Evolutionary conservation across 2,329 filamentous ascomycete genomes (phyloP).

Genomic region (Claviceps digitariae): DNA sequence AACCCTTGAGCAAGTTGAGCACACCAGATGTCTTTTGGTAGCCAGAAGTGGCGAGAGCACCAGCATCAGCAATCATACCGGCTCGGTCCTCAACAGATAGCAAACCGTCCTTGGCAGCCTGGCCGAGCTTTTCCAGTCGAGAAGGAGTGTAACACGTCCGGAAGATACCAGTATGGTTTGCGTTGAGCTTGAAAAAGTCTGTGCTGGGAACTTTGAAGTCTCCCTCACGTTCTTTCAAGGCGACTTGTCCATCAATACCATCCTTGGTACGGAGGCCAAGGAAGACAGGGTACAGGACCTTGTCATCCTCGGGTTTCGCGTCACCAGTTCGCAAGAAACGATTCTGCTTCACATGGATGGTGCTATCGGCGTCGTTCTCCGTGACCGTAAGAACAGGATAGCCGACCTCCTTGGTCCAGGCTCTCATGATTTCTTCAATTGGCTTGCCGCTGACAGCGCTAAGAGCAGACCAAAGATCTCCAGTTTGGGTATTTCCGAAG

Average conservation of each 20-base stretch:
- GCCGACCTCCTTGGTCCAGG: constrained; percentile 94
- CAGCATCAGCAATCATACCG: constrained; percentile 89
- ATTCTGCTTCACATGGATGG: constrained; percentile 85
- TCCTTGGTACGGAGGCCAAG: constrained; percentile 72
- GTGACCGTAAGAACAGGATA: constrained; percentile 84
- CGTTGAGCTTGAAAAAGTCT: constrained; percentile 95
- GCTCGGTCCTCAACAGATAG: constrained; percentile 82
- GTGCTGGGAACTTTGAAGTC: constrained; percentile 64
- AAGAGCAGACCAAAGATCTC: constrained; percentile 80
- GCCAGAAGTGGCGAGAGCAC: constrained; percentile 75
- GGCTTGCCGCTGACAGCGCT: constrained; percentile 84
- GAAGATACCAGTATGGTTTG: constrained; percentile 86
- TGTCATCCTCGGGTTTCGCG: constrained; percentile 83
- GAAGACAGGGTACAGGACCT: constrained; percentile 80
- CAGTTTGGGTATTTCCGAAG: constrained; percentile 88
- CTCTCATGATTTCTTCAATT: constrained; percentile 79
- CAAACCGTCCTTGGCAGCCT: constrained; percentile 59
- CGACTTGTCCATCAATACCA: constrained; percentile 53
- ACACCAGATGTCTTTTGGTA: constrained; percentile 90
- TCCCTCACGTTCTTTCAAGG: constrained; percentile 44
- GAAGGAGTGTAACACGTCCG: constrained; percentile 77
- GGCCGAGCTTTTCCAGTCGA: constrained; percentile 73
- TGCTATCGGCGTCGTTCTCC: constrained; percentile 46
- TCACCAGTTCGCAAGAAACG: constrained; percentile 87
- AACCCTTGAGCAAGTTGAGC: constrained; percentile 71